Conservation (phyloP, 2,329 filamentous ascomycete species). For the Trichoderma arundinaceum region DNA sequence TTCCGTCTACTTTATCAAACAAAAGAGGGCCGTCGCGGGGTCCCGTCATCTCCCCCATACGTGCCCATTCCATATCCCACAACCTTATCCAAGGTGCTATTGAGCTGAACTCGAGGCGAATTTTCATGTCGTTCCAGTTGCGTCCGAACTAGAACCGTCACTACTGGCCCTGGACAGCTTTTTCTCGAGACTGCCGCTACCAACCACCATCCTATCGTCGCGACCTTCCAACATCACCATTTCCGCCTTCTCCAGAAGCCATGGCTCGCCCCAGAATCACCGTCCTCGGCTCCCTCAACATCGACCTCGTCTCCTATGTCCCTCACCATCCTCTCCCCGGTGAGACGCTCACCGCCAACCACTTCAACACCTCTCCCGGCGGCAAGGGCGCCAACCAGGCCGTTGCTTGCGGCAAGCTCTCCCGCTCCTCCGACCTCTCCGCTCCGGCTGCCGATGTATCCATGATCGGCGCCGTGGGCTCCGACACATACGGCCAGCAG, state of each 20-base stretch:
- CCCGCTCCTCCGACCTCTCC: slow-evolving; percentile 54
- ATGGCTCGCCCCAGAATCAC: slow-evolving; percentile 63
- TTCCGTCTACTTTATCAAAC: slow-evolving; percentile 6
- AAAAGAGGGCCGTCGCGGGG: slow-evolving; percentile 16
- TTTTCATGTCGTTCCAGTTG: not conserved
- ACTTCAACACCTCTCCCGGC: slow-evolving; percentile 80
- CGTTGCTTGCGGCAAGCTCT: slow-evolving; percentile 83
- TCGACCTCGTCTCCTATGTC: slow-evolving; percentile 89
- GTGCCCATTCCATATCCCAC: not conserved
- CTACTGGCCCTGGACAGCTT: slow-evolving; percentile 30
- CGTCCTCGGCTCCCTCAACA: slow-evolving; percentile 91
- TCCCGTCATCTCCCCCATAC: slow-evolving; percentile 1
- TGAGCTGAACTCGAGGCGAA: too few species aligned
- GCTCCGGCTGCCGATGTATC: slow-evolving; percentile 55
- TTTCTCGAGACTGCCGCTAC: not conserved
- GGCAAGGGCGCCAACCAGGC: slow-evolving; percentile 98
- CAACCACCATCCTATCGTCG: not conserved
- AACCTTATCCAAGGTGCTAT: not conserved
- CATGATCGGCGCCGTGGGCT: slow-evolving; percentile 77
- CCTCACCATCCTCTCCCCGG: slow-evolving; percentile 81
- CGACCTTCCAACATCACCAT: not conserved
- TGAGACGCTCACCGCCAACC: slow-evolving; percentile 82
- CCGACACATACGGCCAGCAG: slow-evolving; percentile 67
- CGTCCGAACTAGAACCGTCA: not conserved
- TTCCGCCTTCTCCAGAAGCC: slow-evolving; percentile 20